These are phyloP conservation scores for Scopulariopsis brevicaulis DNA, from an alignment of 2,329 filamentous ascomycete species.

Conservation along the genomic window DNA sequence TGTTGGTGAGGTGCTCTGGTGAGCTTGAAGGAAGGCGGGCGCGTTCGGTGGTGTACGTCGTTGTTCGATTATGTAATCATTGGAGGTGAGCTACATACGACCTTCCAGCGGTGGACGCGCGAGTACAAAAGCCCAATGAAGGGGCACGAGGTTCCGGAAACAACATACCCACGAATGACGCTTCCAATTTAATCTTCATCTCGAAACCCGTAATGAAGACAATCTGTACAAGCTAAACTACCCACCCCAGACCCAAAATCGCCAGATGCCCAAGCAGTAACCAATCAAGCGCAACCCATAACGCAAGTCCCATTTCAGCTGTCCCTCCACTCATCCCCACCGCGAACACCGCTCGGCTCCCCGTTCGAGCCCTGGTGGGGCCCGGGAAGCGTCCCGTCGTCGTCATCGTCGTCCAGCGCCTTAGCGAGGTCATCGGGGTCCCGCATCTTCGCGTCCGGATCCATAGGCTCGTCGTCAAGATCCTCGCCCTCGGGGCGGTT, in stretches of 20 bases:
- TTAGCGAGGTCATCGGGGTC: conserved; percentile 54
- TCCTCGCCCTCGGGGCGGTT: conserved; percentile 25
- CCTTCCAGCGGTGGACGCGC: no score
- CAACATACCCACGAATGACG: neutral
- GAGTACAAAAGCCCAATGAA: no score
- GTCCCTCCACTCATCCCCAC: conserved; percentile 32
- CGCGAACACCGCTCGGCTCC: conserved; percentile 26
- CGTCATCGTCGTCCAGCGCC: conserved; percentile 41
- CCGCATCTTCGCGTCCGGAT: conserved; percentile 54
- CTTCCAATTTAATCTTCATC: neutral
- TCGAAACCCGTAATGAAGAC: neutral
- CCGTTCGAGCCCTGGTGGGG: conserved; percentile 9
- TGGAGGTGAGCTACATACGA: no score
- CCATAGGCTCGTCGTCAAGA: conserved; percentile 31
- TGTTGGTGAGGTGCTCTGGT: neutral
- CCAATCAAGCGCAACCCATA: neutral
- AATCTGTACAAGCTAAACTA: neutral
- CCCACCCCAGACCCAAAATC: neutral
- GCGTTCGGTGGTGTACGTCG: no score
- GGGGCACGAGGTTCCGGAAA: neutral
- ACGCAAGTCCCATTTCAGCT: neutral
- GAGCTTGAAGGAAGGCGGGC: no score
- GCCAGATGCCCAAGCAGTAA: neutral
- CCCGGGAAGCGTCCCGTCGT: conserved; percentile 5
- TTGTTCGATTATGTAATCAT: no score